Base-by-base conservation (phyloP, 495 filamentous ascomycete species). In the Aspergillus bertholletiae region DNA sequence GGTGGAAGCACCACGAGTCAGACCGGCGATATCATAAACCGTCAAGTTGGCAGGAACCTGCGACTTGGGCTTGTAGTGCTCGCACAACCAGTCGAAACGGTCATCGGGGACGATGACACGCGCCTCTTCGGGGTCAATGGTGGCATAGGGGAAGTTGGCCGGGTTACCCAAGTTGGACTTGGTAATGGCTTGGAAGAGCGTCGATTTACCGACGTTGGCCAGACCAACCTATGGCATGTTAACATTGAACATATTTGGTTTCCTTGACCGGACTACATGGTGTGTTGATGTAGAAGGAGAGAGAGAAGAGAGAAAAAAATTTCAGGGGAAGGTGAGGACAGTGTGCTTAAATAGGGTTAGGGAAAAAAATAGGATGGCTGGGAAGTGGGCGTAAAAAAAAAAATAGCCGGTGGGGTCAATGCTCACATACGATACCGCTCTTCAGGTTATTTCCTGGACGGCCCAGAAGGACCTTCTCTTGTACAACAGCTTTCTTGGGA, bases 181-280 rank as follows among this genome's bases (percentile, higher is more conserved):
- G 58, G 95, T 99, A 79, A 99, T 96, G 60, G 95, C 92, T 77
- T 99, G 95, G 81, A 99, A 99, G 64, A 99, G 87, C 22, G 95
- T 99, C 54, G 95, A 99, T 77, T 99, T 99, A 69, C 95, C 95
- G 59, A 99, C 95, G 73, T 99, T 99, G 67, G 95, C 95, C 68
- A 99, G 86, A 74, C 95, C 95, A 69, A 98, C 92, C 92, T 96
- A 73, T 17, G 18, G 30, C 22, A 20, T 9, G 45, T 47, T 47
- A 47, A 32, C 23, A 24, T 22, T 49, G 11, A 32, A 49, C 28
- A 35, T 22, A 8, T 32, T 49, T 40, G 37, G 18, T 20, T 22
- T 18, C 39, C n/a, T 43, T 22, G 20, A 5, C 39, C 5, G 7
- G 21, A 44, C 27, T 32, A 53, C 50, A 46, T 45, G 43, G 43